Percentiles rank a stretch among this genome's conserved stretches.
These are phyloP conservation scores for Chalciporus sp. DNA, from an alignment of 1,284 basidiomycete genomes.

Conservation along the genomic window DNA sequence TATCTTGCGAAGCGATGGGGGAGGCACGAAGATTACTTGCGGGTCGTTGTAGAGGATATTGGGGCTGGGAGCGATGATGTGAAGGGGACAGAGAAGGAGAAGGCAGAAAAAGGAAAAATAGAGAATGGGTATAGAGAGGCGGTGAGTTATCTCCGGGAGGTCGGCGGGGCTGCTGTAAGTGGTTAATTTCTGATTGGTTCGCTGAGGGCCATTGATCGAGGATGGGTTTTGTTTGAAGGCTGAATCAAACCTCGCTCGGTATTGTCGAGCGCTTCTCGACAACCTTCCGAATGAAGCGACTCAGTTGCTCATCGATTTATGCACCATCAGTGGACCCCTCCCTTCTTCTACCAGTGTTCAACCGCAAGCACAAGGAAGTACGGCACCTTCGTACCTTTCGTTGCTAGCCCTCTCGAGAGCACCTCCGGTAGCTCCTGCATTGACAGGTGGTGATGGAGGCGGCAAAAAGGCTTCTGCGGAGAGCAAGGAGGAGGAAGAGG, in stretches of 20 bases:
- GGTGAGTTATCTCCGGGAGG: slow-evolving; percentile 74
- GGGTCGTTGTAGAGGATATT: slow-evolving; percentile 94
- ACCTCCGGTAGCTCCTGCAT: slow-evolving; percentile 41
- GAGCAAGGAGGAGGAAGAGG: slow-evolving; percentile 21
- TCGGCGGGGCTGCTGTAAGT: slow-evolving; percentile 79
- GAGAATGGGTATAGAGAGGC: slow-evolving; percentile 68
- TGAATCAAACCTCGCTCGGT: slow-evolving; percentile 81
- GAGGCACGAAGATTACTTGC: slow-evolving; percentile 89
- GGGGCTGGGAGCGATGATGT: slow-evolving; percentile 45
- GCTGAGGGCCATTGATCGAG: not conserved
- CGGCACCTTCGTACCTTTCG: slow-evolving; percentile 69
- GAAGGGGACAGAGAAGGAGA: slow-evolving; percentile 11
- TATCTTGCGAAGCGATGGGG: slow-evolving; percentile 93
- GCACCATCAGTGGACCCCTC: slow-evolving; percentile 69
- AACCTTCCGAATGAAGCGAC: slow-evolving; percentile 88
- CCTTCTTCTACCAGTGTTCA: slow-evolving; percentile 26
- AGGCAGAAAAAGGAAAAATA: slow-evolving; percentile 23
- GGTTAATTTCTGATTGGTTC: slow-evolving; percentile 1
- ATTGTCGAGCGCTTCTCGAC: slow-evolving; percentile 83
- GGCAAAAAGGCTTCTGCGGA: slow-evolving; percentile 19
- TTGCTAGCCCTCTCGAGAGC: slow-evolving; percentile 75
- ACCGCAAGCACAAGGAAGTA: slow-evolving; percentile 29
- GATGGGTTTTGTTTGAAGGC: slow-evolving; percentile 46
- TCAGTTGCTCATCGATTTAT: slow-evolving; percentile 88
- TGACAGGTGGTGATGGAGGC: slow-evolving; percentile 40